Percentiles rank a stretch among this genome's conserved stretches.
phyloP scores from a whole-genome alignment of 306 rosid genomes.

The Cyamopsis tetragonoloba region DNA sequence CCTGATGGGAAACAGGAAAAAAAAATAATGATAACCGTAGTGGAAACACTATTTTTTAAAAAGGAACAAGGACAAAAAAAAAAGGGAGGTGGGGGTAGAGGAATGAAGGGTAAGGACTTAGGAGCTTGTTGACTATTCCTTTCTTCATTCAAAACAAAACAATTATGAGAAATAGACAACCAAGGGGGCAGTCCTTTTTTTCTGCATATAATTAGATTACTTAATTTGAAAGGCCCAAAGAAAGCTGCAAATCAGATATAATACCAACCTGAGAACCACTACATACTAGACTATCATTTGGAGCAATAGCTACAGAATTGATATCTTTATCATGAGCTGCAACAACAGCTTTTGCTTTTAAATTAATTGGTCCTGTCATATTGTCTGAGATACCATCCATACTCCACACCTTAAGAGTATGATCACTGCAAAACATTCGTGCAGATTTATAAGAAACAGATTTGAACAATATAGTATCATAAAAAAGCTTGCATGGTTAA shows the following conservation, averaged over 20 bases:
- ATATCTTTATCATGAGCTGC: slow-evolving; percentile 98
- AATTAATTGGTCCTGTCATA: slow-evolving; percentile 41
- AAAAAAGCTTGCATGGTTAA: background rate
- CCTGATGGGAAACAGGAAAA: slow-evolving; percentile 42
- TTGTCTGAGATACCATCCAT: slow-evolving; percentile 54
- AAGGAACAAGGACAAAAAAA: background rate
- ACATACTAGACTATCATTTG: slow-evolving; percentile 89
- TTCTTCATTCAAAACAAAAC: background rate
- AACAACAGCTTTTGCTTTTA: slow-evolving; percentile 88
- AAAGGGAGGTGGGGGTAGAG: too few species aligned
- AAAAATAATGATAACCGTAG: background rate
- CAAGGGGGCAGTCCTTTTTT: background rate
- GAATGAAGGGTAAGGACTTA: slow-evolving; percentile 5
- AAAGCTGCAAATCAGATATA: slow-evolving; percentile 10
- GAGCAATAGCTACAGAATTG: slow-evolving; percentile 90
- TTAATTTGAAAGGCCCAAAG: slow-evolving; percentile 1
- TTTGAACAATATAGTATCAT: background rate
- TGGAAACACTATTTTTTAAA: background rate
- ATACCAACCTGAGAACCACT: slow-evolving; percentile 94
- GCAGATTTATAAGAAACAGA: slow-evolving; percentile 13
- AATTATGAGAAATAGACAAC: background rate
- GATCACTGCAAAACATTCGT: slow-evolving; percentile 56
- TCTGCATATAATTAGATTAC: background rate
- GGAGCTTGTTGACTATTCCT: background rate
- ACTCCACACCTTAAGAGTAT: slow-evolving; percentile 91